These are phyloP conservation scores for Rhizopogon vinicolor DNA, from an alignment of 768 basidiomycete genomes.

Conservation along the genomic window DNA sequence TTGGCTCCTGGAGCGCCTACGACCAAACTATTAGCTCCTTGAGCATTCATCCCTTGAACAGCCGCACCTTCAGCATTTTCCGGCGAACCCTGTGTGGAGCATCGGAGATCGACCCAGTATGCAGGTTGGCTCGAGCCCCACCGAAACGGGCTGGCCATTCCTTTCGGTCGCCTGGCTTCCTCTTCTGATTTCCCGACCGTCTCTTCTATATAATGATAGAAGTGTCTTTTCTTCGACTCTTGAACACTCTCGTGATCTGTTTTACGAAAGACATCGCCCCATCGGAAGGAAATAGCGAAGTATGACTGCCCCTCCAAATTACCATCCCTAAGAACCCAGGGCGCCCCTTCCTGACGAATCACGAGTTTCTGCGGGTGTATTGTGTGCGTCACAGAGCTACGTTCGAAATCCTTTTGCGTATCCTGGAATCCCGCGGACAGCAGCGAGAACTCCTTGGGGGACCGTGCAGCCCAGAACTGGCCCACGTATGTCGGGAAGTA, in stretches of 20 bases:
- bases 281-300: slow-evolving; percentile 10
- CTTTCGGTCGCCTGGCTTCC: too few relatives aligned
- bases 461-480: slow-evolving; percentile 15
- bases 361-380: slow-evolving; percentile 8
- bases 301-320: background rate
- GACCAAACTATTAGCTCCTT: too few relatives aligned
- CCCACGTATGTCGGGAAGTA: slow-evolving; percentile 7
- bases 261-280: slow-evolving; percentile 3
- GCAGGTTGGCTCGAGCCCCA: background rate
- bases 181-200: background rate
- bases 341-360: background rate
- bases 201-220: slow-evolving; percentile 4
- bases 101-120: slow-evolving; percentile 16
- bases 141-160: background rate
- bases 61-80: slow-evolving; percentile 2
- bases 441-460: slow-evolving; percentile 8
- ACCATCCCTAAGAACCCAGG: background rate
- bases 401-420: too few relatives aligned
- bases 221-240: slow-evolving; percentile 1
- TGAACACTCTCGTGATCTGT: background rate
- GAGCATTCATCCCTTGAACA: too few relatives aligned
- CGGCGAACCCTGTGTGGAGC: slow-evolving; percentile 1
- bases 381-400: slow-evolving; percentile 2
- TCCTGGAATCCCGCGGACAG: background rate
- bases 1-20: too few relatives aligned